Evolutionary conservation across 2,329 filamentous ascomycete species (phyloP).

Genomic region (Fonsecaea erecta): DNA sequence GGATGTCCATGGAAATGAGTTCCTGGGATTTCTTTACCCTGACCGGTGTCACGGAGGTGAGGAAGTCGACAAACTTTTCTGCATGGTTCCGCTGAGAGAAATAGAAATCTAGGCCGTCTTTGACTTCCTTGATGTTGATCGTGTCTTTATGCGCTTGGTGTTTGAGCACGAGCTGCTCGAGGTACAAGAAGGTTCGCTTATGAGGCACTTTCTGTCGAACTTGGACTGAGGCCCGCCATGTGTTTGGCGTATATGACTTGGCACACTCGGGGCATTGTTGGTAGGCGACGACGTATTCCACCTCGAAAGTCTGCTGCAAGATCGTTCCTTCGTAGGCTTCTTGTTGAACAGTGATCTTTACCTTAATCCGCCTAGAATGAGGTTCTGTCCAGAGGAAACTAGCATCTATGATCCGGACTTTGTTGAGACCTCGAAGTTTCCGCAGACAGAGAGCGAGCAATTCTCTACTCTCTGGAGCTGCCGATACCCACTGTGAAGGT

Average conservation of each 20-base stretch:
- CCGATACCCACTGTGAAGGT: conserved; percentile 83
- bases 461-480: conserved; percentile 85
- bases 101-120: conserved; percentile 95
- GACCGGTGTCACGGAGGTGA: conserved; percentile 79
- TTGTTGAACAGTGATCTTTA: conserved; percentile 92
- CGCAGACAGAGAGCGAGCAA: conserved; percentile 88
- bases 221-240: conserved; percentile 91
- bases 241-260: conserved; percentile 96
- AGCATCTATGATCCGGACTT: conserved; percentile 93
- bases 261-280: conserved; percentile 95
- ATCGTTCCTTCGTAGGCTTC: conserved; percentile 69
- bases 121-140: conserved; percentile 97
- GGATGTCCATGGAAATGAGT: conserved; percentile 89
- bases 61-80: conserved; percentile 88
- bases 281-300: conserved; percentile 85
- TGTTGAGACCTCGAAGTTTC: conserved; percentile 82
- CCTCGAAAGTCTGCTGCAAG: conserved; percentile 92
- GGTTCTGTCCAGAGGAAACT: conserved; percentile 98
- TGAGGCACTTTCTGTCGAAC: conserved; percentile 96
- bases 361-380: conserved; percentile 86
- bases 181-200: conserved; percentile 81
- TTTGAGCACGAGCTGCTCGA: conserved; percentile 96
- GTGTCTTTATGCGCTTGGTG: conserved; percentile 89
- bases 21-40: conserved; percentile 85
- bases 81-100: conserved; percentile 88